A percentile compares a stretch with the other conserved stretches of the same genome.
Conservation (phyloP, 208 protist species). For the Leishmania tarentolae region DNA sequence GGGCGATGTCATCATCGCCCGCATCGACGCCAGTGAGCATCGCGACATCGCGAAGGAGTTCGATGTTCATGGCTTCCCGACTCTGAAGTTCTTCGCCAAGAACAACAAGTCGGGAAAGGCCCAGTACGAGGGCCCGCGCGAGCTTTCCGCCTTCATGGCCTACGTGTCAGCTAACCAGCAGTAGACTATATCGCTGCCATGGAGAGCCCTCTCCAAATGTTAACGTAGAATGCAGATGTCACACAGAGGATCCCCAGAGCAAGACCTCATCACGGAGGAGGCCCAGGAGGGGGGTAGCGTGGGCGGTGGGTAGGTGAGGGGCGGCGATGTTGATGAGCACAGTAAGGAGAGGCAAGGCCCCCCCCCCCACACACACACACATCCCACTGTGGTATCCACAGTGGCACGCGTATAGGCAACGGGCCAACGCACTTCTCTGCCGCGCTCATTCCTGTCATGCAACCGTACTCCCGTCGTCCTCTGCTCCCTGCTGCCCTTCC, state of each 20-base stretch:
- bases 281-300: not conserved
- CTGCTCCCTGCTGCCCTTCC: too few relatives aligned
- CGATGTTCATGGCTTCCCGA: slow-evolving; percentile 83
- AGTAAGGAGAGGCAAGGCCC: not conserved
- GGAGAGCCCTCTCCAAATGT: too few relatives aligned
- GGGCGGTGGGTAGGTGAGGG: not conserved
- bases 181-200: not conserved
- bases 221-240: not conserved
- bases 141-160: slow-evolving; percentile 38
- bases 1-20: slow-evolving; percentile 74
- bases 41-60: slow-evolving; percentile 50
- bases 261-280: not conserved
- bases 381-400: not conserved
- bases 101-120: slow-evolving; percentile 61
- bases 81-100: slow-evolving; percentile 88
- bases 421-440: too few relatives aligned
- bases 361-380: too few relatives aligned
- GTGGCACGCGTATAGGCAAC: not conserved
- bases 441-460: not conserved
- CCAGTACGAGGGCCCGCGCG: slow-evolving; percentile 65
- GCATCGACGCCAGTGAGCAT: slow-evolving; percentile 68
- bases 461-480: too few relatives aligned
- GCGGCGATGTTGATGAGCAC: not conserved
- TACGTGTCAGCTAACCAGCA: slow-evolving; percentile 48
- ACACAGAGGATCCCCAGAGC: not conserved